phyloP scores from a whole-genome alignment of 116 monocot species.

The Trichopus zeylanicus region DNA sequence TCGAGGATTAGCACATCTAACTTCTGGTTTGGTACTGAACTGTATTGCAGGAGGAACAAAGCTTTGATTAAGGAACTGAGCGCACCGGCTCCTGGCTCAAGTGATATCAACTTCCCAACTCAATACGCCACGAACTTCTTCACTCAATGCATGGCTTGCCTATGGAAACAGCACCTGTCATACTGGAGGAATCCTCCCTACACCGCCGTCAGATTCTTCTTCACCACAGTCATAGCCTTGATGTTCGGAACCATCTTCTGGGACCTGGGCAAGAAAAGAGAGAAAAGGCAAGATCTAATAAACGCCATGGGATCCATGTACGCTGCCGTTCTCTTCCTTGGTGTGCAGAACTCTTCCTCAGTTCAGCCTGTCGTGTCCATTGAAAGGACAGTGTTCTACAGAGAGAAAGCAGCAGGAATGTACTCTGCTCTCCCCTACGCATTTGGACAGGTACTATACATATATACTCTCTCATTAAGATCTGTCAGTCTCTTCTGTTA shows the following conservation, averaged over 20 bases:
- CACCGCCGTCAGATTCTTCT: conserved; percentile 34
- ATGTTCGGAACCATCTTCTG: conserved; percentile 30
- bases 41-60: conserved; percentile 35
- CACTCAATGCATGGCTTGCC: conserved; percentile 33
- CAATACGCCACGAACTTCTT: conserved; percentile 22
- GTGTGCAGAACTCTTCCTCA: conserved; percentile 20
- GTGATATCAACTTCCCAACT: conserved; percentile 38
- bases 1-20: background rate
- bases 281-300: conserved; percentile 20
- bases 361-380: conserved; percentile 49
- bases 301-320: conserved; percentile 52
- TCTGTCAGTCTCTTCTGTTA: background rate
- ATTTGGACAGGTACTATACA: conserved; percentile 45
- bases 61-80: conserved; percentile 34
- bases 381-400: conserved; percentile 45
- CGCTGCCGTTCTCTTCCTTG: conserved; percentile 30
- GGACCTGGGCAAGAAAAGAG: conserved; percentile 29
- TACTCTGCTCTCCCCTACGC: conserved; percentile 66
- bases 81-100: conserved; percentile 19
- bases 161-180: conserved; percentile 47
- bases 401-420: conserved; percentile 62
- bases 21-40: background rate
- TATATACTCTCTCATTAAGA: background rate
- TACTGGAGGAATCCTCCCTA: conserved; percentile 43
- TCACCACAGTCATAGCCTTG: conserved; percentile 22